Percentiles rank a stretch among this genome's conserved stretches.
Conservation (phyloP, 2,329 filamentous ascomycete species). For the Sarocladiaceae sp. region DNA sequence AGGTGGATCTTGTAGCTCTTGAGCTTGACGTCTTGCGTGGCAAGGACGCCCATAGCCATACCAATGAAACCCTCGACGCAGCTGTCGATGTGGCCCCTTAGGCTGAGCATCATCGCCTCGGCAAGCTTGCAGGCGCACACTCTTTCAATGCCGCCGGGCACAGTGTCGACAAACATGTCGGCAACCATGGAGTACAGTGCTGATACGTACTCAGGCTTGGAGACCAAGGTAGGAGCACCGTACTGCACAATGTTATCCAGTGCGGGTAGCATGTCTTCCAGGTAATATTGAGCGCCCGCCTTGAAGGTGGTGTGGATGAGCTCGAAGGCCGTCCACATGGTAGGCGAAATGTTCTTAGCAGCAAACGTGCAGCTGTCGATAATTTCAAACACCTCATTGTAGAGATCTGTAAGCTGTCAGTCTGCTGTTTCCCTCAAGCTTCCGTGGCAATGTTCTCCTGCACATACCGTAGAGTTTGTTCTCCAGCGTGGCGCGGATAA, state of each 20-base stretch:
- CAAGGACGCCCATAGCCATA: slow-evolving; percentile 80
- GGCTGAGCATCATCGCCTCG: slow-evolving; percentile 93
- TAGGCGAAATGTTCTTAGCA: slow-evolving; percentile 88
- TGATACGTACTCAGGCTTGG: slow-evolving; percentile 80
- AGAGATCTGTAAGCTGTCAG: slow-evolving; percentile 59
- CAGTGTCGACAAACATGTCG: slow-evolving; percentile 88
- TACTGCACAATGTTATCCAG: slow-evolving; percentile 98
- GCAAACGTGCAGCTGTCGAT: slow-evolving; percentile 99
- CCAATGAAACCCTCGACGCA: slow-evolving; percentile 84
- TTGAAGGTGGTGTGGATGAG: slow-evolving; percentile 97
- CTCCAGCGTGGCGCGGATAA: slow-evolving; percentile 91
- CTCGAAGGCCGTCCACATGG: slow-evolving; percentile 98
- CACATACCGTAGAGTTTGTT: slow-evolving; percentile 85
- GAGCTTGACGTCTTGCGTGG: slow-evolving; percentile 69
- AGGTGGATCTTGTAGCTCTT: slow-evolving; percentile 94
- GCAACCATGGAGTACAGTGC: slow-evolving; percentile 91
- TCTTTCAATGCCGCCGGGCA: slow-evolving; percentile 86
- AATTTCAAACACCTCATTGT: slow-evolving; percentile 98
- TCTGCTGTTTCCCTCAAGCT: too few species aligned
- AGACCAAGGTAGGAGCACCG: slow-evolving; percentile 69
- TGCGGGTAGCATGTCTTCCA: slow-evolving; percentile 97
- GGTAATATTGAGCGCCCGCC: slow-evolving; percentile 89
- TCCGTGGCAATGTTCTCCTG: too few species aligned
- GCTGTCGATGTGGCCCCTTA: slow-evolving; percentile 80
- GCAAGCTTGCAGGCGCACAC: slow-evolving; percentile 98